Evolutionary conservation across 2,329 filamentous ascomycete species (phyloP).

Genomic region (Exophiala oligosperma): DNA sequence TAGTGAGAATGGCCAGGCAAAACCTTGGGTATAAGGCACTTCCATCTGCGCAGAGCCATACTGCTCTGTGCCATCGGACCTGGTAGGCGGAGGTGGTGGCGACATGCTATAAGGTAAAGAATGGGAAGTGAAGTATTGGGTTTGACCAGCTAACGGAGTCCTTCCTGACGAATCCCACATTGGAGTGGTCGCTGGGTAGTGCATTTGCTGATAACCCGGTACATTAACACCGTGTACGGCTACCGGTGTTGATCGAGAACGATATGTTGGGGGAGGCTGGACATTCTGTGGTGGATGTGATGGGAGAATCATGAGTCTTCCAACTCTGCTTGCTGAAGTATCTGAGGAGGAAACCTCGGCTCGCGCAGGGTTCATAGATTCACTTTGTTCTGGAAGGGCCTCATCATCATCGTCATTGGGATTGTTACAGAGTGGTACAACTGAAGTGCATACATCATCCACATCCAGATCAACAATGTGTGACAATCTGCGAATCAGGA

Average conservation of each 20-base stretch:
- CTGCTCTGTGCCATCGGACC: neutral
- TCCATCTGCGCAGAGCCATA: slow-evolving; percentile 13
- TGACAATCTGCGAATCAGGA: slow-evolving; percentile 15
- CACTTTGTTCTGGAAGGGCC: neutral
- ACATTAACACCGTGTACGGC: neutral
- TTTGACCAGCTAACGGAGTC: neutral
- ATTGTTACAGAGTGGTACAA: slow-evolving; percentile 5
- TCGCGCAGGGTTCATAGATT: neutral
- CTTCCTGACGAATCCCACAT: slow-evolving; percentile 5
- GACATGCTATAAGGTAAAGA: neutral
- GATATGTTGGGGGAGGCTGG: slow-evolving; percentile 1
- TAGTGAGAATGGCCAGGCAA: slow-evolving; percentile 17
- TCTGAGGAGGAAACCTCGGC: neutral
- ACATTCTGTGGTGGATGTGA: neutral
- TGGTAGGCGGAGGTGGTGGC: neutral
- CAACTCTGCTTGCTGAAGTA: neutral
- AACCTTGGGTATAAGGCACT: slow-evolving; percentile 11
- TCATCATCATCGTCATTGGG: neutral
- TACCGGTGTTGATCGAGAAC: neutral
- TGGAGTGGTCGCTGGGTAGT: slow-evolving; percentile 1
- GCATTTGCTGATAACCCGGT: neutral
- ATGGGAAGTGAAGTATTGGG: neutral
- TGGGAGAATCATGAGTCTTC: neutral
- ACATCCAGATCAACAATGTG: slow-evolving; percentile 17
- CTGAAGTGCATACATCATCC: slow-evolving; percentile 10